Evolutionary conservation across 2,329 filamentous ascomycete species (phyloP), one percentile per base, ranked within the genome.

Genomic region (Penicillium sp.): DNA sequence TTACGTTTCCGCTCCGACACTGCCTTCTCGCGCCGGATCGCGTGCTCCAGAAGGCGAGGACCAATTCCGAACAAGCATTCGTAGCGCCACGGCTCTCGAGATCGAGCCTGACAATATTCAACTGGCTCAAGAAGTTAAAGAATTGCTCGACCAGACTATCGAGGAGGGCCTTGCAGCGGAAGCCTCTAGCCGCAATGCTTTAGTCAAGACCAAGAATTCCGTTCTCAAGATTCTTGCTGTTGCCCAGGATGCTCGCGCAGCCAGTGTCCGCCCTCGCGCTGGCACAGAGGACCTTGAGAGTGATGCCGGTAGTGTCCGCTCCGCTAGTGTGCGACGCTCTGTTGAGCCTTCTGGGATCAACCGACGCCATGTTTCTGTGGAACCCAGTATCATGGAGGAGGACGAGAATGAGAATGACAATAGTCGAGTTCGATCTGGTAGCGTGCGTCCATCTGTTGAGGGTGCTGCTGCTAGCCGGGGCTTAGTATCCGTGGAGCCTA

Each of bases 1-100:
- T 2, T 87, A 93, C 70, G 83, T 98, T 48, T 87, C 88, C 1
- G 83, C 91, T 0, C 80, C 88, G 1, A 87, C 59, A 78, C 84
- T 62, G 78, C 67, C 73, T 16, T 72, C 75, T 35, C 53, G 26
- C 19, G 25, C 43, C 70, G 39, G 39, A 42, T 42, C 39, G 19
- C 39, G 39, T 42, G 39, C 39, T 42, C 75, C 83, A 31, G 79
- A 84, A 29, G 86, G 87, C 1, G 86, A 90, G 3, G 86, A 91
- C 3, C 45, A 76, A 85, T 55, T 80, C 80, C 21, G 89, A 86
- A 72, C 69, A 16, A 77, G 74, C 49, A 66, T 67, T 21, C 70
- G 72, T 49, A 78, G 80, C 47, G 77, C 76, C 4, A 77, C 85
- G 10, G 74, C 80, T n/a, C 77, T 83, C 45, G 76, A 75, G 23